Conservation (phyloP, 768 basidiomycete species). For the Dioszegia aurantiaca region DNA sequence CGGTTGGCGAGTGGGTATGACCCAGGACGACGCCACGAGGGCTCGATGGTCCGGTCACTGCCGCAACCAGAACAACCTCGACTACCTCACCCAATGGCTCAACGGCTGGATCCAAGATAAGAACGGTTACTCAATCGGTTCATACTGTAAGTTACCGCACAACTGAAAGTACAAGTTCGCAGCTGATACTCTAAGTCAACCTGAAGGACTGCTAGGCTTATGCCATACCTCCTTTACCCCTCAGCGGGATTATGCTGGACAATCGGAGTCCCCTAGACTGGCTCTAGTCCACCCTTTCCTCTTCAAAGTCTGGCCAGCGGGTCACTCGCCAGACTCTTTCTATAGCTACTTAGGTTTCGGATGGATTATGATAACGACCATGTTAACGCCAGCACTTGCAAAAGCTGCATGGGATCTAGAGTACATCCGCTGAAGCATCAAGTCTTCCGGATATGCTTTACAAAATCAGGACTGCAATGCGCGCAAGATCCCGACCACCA, state of each 20-base stretch:
- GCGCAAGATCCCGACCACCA: too few species aligned
- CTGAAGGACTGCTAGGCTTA: slow-evolving; percentile 24
- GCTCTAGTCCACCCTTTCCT: slow-evolving; percentile 4
- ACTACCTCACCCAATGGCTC: slow-evolving; percentile 57
- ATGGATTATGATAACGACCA: slow-evolving; percentile 40
- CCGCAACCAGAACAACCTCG: slow-evolving; percentile 77
- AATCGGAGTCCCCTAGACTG: slow-evolving; percentile 3
- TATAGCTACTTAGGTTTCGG: slow-evolving; percentile 29
- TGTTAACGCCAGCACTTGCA: slow-evolving; percentile 39
- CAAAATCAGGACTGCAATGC: too few species aligned
- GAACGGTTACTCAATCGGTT: slow-evolving; percentile 35
- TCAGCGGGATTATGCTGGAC: too few species aligned
- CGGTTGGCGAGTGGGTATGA: slow-evolving; percentile 49
- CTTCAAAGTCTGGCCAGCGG: slow-evolving; percentile 31
- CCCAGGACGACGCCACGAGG: slow-evolving; percentile 52
- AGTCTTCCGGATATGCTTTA: too few species aligned
- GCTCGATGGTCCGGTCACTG: slow-evolving; percentile 54
- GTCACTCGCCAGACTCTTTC: slow-evolving; percentile 38
- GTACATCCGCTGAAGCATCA: too few species aligned
- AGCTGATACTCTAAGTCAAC: slow-evolving; percentile 21
- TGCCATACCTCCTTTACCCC: neutral
- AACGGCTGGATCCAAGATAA: slow-evolving; percentile 49
- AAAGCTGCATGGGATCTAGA: too few species aligned
- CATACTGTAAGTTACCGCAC: slow-evolving; percentile 32
- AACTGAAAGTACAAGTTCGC: neutral